Evolutionary conservation across 495 filamentous ascomycete genomes (phyloP), one percentile per base, ranked within the genome.

Genomic region (Penicillium atrosanguineum): DNA sequence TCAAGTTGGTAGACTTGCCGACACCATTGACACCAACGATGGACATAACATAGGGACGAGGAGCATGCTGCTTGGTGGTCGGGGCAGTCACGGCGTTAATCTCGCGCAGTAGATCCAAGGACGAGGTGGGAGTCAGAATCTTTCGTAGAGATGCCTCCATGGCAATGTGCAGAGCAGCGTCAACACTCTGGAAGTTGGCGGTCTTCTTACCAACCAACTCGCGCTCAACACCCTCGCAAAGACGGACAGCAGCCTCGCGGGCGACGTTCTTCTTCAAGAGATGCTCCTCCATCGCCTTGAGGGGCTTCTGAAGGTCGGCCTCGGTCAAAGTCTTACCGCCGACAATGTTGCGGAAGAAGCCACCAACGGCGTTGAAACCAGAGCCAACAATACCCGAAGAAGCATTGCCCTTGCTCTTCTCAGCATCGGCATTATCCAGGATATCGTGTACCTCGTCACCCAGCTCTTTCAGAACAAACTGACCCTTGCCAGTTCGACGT

Each of bases 1-100:
- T 90, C 16, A 98, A 74, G 57, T 96, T 97, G 18, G 94, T 98
- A 7, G 90, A 96, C 72, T 98, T 98, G 64, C 94, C 94, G 44
- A 98, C 94, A 21, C 94, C 94, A 63, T 98, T 98, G 61, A 98
- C 94, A 48, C 94, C 94, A 29, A 98, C 95, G 49, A 98, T 95
- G 28, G 90, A 95, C 61, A 98, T 95, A 53, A 97, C 93, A 59
- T 97, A 98, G 34, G 94, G 94, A 12, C 91, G 83, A 23, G 77
- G 75, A 42, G 82, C 75, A 7, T 84, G 72, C 38, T 64, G 61
- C 43, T 75, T 71, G 43, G 49, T 68, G 12, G 75, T 70, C 7
- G 88, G 87, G 23, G 82, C 76, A 5, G 85, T 89, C 48, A 92
- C 82, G 12, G 87, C 76, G 60, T 93, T 84, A 56, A 98, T 97